Conservation (phyloP, 2,329 filamentous ascomycete species). For the Aspergillus novoparasiticus region DNA sequence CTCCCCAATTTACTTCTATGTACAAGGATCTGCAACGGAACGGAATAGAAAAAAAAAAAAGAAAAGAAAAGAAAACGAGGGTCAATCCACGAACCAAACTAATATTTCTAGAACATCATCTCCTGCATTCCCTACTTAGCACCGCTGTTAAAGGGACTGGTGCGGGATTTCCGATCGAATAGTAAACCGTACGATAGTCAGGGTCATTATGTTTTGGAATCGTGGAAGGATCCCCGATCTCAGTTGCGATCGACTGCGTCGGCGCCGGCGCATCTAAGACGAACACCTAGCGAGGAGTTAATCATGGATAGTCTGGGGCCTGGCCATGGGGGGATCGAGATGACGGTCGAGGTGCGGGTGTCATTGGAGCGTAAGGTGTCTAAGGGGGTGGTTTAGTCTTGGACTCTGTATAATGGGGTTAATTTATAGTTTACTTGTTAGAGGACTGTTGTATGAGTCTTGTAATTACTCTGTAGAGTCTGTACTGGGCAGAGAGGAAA, state of each 20-base stretch:
- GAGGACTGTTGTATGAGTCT: neutral
- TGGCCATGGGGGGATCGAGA: neutral
- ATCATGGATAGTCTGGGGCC: neutral
- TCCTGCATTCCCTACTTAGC: conserved; percentile 37
- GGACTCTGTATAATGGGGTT: neutral
- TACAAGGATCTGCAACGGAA: neutral
- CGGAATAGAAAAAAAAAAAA: neutral
- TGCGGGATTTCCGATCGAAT: conserved; percentile 31
- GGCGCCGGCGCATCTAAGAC: conserved; percentile 4
- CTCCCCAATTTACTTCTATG: neutral
- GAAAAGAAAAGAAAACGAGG: neutral
- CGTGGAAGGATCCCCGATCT: conserved; percentile 21
- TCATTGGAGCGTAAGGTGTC: neutral
- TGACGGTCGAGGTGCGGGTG: neutral
- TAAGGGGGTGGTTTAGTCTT: neutral
- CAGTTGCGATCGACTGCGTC: neutral
- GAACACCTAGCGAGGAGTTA: conserved; percentile 31
- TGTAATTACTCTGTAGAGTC: neutral
- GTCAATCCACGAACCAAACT: neutral
- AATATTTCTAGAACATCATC: conserved; percentile 33
- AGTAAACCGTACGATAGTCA: conserved; percentile 36
- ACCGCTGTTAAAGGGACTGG: conserved; percentile 29
- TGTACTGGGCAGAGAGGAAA: too few relatives aligned
- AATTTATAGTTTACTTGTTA: neutral
- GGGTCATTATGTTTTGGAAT: conserved; percentile 26